Base-by-base conservation (phyloP, 140 eudicot genomes). In the Flaveria floridana region DNA sequence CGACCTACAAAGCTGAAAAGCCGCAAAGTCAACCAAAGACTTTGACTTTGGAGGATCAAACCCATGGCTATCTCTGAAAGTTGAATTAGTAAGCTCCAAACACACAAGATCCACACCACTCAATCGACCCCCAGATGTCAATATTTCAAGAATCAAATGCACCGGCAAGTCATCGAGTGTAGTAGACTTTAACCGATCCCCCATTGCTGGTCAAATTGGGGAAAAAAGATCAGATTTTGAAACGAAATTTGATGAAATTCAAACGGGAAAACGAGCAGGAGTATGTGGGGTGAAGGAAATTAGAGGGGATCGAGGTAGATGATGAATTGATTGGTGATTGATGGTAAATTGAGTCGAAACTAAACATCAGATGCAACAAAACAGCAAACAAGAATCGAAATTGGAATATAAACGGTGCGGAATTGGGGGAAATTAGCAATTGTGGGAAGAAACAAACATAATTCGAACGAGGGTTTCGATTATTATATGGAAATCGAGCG, bases 21-120 rank as follows among this genome's bases (percentile, higher is more conserved):
- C 98, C 0, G 96, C 97, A 81, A 86, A 86, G 52, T 93, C 96
- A 26, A 85, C 96, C 83, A 93, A 81, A 77, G 92, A 85, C 48
- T 79, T 78, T 51, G 87, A 84, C 75, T 86, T 84, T 13, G 51
- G 71, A 19, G 87, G 73, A 59, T 71, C 81, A 62, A 91, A 52
- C 13, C 76, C 89, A 70, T 81, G 75, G 14, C 41, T 52, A 1
- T 47, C 83, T 70, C 93, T 62, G 75, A 90, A 93, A 51, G 76
- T 62, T 59, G 81, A 51, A 14, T 86, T 83, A 69, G 94, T 81
- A 28, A 90, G 75, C 85, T 93, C 97, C 76, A 90, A 68, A 76
- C 84, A 87, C 71, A 82, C 91, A 41, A 93, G 88, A 86, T 93
- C 98, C 65, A 75, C 73, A 2, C 85, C 93, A 44, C 87, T 81